phyloP scores from a whole-genome alignment of 1,284 basidiomycete genomes.

The Coniophora puteana region DNA sequence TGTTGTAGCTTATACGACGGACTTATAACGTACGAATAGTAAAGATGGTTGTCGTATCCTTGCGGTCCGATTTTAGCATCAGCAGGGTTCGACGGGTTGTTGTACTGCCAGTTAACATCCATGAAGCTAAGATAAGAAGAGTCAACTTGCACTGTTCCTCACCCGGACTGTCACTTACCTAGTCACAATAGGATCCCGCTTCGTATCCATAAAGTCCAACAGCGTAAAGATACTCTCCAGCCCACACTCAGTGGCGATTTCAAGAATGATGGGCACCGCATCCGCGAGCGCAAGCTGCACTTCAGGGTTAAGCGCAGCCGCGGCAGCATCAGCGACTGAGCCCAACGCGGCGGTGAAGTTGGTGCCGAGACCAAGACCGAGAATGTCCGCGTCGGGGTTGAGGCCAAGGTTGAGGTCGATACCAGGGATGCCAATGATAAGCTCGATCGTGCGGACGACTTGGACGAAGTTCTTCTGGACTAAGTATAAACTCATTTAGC shows the following conservation, averaged over 20 bases:
- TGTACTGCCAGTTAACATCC: neutral
- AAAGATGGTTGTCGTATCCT: conserved; percentile 1
- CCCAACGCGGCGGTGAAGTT: conserved; percentile 39
- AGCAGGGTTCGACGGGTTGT: conserved; percentile 4
- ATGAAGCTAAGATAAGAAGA: conserved; percentile 1
- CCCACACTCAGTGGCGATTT: conserved; percentile 34
- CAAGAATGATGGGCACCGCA: conserved; percentile 42
- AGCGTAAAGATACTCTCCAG: no score
- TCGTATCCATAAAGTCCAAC: neutral
- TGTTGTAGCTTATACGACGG: neutral
- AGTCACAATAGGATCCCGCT: conserved; percentile 40
- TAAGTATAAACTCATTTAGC: conserved; percentile 17
- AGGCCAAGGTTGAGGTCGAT: no score
- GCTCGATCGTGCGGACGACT: conserved; percentile 56
- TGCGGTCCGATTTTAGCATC: neutral
- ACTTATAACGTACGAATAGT: conserved; percentile 14
- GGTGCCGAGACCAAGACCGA: conserved; percentile 17
- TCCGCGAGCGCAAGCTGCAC: conserved; percentile 38
- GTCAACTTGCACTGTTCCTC: neutral
- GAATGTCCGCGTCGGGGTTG: conserved; percentile 7
- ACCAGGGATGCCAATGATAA: conserved; percentile 50
- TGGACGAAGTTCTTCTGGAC: conserved; percentile 66
- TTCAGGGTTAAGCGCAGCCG: conserved; percentile 36
- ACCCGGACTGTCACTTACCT: conserved; percentile 21
- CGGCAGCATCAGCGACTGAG: conserved; percentile 17